Evolutionary conservation across 1,284 basidiomycete species (phyloP).

Genomic region (Cryptococcus jaspeensis): DNA sequence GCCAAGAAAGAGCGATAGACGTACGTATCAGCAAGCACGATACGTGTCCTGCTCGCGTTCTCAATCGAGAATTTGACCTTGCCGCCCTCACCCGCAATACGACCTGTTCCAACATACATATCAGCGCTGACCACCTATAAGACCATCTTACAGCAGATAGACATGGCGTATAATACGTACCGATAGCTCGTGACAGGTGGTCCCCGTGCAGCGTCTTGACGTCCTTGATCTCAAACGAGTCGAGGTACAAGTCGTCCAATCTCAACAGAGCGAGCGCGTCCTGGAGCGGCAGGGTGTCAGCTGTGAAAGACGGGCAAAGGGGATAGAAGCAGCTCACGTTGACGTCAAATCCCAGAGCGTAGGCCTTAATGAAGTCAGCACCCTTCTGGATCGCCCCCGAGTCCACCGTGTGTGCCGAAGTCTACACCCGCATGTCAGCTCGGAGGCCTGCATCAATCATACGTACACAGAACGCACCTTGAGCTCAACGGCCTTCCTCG

Average conservation of each 20-base stretch:
- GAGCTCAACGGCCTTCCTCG: slow-evolving; percentile 83
- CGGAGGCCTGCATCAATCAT: too few relatives aligned
- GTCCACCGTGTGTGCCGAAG: slow-evolving; percentile 90
- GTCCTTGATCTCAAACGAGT: slow-evolving; percentile 98
- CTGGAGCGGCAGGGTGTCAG: slow-evolving; percentile 52
- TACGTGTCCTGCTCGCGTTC: slow-evolving; percentile 91
- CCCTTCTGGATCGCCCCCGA: slow-evolving; percentile 91
- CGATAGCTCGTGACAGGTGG: slow-evolving; percentile 92
- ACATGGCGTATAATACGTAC: slow-evolving; percentile 52
- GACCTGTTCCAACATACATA: slow-evolving; percentile 57
- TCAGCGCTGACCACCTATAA: too few relatives aligned
- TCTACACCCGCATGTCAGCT: slow-evolving; percentile 56
- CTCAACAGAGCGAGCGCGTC: slow-evolving; percentile 93
- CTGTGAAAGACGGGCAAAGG: background rate
- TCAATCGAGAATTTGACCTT: slow-evolving; percentile 99
- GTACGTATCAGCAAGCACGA: slow-evolving; percentile 93
- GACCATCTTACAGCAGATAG: background rate
- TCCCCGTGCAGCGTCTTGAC: slow-evolving; percentile 98
- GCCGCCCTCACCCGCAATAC: slow-evolving; percentile 96
- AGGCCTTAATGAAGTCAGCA: slow-evolving; percentile 97
- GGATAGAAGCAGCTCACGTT: slow-evolving; percentile 60
- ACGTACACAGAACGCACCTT: slow-evolving; percentile 61
- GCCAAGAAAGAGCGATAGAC: slow-evolving; percentile 41
- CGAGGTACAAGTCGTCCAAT: slow-evolving; percentile 94
- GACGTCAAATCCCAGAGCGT: slow-evolving; percentile 88